A percentile compares a stretch with the other conserved stretches of the same genome.
phyloP scores from a whole-genome alignment of 2,329 filamentous ascomycete species.

The Amauroascus niger region DNA sequence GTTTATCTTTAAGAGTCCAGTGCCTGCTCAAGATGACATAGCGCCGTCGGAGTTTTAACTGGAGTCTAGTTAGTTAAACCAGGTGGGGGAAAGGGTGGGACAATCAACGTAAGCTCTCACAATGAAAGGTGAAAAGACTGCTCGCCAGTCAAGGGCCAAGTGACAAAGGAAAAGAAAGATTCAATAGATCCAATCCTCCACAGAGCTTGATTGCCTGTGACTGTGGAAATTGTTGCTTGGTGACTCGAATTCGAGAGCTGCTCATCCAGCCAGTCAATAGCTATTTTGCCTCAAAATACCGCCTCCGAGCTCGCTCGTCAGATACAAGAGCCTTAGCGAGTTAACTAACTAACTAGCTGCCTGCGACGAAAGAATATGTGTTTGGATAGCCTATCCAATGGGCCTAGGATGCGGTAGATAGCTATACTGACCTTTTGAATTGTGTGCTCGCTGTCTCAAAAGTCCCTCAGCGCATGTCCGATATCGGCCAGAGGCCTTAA shows the following conservation, averaged over 20 bases:
- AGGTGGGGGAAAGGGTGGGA: neutral
- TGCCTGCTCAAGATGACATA: neutral
- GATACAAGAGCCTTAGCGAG: too few relatives aligned
- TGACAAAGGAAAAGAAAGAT: neutral
- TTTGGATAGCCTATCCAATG: too few relatives aligned
- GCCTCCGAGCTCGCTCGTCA: constrained; percentile 6
- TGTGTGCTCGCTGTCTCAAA: neutral
- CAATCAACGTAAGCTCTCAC: neutral
- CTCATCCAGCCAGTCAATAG: too few relatives aligned
- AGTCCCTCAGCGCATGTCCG: neutral
- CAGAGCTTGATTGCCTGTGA: neutral
- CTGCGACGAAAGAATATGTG: too few relatives aligned
- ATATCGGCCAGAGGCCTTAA: neutral
- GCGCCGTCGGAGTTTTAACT: neutral
- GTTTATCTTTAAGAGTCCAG: neutral
- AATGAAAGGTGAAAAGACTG: neutral
- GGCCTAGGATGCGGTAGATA: neutral
- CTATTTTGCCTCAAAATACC: constrained; percentile 4
- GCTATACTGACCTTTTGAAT: neutral
- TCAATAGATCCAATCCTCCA: neutral
- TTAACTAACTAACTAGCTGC: too few relatives aligned
- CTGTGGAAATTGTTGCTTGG: neutral
- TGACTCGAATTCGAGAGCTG: neutral
- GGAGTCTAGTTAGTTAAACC: neutral
- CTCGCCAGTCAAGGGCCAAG: neutral